Conservation (phyloP, 805 yeast genomes). For the Cyberlindnera americana region DNA sequence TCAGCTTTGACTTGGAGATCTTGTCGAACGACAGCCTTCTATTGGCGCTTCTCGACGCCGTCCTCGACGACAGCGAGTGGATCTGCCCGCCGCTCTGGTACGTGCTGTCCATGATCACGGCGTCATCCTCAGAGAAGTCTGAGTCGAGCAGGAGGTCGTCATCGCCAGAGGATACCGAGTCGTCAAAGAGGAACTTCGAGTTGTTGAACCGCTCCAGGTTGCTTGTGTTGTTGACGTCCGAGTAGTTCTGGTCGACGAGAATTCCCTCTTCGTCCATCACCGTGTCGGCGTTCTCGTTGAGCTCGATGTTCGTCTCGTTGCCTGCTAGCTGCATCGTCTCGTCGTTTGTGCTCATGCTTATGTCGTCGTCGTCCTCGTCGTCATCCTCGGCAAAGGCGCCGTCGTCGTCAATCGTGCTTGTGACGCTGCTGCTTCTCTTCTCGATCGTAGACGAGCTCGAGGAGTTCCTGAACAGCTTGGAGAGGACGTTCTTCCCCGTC, state of each 20-base stretch:
- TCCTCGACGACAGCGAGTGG: conserved; percentile 17
- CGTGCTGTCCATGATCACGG: conserved; percentile 38
- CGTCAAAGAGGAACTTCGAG: conserved; percentile 16
- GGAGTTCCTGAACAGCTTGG: conserved; percentile 24
- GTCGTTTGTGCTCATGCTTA: conserved; percentile 6
- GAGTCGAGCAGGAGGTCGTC: conserved; percentile 28
- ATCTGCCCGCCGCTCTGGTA: conserved; percentile 30
- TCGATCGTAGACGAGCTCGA: conserved; percentile 20
- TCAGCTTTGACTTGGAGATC: conserved; percentile 10
- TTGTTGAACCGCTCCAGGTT: conserved; percentile 15
- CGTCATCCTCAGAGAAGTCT: conserved; percentile 38
- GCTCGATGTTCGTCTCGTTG: conserved; percentile 10
- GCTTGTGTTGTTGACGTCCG: conserved; percentile 23
- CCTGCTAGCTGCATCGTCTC: neutral
- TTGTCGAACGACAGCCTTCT: conserved; percentile 25
- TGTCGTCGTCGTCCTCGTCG: conserved; percentile 10
- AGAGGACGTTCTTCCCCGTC: conserved; percentile 20
- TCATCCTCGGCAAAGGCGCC: conserved; percentile 4
- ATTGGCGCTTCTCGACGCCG: conserved; percentile 13
- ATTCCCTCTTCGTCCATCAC: conserved; percentile 19
- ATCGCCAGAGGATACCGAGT: conserved; percentile 30
- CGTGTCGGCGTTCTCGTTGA: conserved; percentile 9
- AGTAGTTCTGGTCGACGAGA: conserved; percentile 22
- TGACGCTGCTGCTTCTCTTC: conserved; percentile 1
- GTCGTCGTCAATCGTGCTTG: conserved; percentile 1